Evolutionary conservation across 768 basidiomycete genomes (phyloP).

Genomic region (Strobilomyces echinocephalus): DNA sequence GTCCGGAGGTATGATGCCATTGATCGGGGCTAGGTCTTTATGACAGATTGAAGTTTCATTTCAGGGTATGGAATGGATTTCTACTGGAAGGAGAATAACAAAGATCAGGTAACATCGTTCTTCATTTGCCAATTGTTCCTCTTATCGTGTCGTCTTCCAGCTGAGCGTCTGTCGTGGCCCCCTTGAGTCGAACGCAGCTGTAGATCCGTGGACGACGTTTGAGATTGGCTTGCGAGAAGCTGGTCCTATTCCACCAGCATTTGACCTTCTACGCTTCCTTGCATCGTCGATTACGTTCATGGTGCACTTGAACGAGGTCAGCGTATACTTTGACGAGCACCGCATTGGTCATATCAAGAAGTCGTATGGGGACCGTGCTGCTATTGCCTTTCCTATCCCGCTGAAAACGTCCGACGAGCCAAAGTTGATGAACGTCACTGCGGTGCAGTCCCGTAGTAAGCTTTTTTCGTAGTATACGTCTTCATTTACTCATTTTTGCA

Average conservation of each 20-base stretch:
- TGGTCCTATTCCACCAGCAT: constrained; percentile 64
- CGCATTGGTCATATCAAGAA: constrained; percentile 53
- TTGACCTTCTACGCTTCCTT: constrained; percentile 85
- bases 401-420: constrained; percentile 54
- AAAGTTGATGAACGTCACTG: constrained; percentile 64
- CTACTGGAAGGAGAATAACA: not conserved
- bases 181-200: not conserved
- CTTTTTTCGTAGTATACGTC: constrained; percentile 6
- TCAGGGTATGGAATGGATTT: too few species aligned
- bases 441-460: constrained; percentile 62
- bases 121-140: not conserved
- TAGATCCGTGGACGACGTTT: constrained; percentile 72
- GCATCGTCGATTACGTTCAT: too few species aligned
- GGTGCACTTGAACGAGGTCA: too few species aligned
- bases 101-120: constrained; percentile 7
- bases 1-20: too few species aligned
- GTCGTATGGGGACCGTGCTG: not conserved
- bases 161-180: constrained; percentile 51
- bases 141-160: constrained; percentile 32
- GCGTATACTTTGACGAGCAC: constrained; percentile 73
- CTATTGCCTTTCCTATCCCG: constrained; percentile 21
- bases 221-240: constrained; percentile 80
- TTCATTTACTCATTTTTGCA: not conserved
- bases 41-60: too few species aligned
- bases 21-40: too few species aligned